Evolutionary conservation across 2,329 filamentous ascomycete genomes (phyloP).

Genomic region (Acrodontium crateriforme): DNA sequence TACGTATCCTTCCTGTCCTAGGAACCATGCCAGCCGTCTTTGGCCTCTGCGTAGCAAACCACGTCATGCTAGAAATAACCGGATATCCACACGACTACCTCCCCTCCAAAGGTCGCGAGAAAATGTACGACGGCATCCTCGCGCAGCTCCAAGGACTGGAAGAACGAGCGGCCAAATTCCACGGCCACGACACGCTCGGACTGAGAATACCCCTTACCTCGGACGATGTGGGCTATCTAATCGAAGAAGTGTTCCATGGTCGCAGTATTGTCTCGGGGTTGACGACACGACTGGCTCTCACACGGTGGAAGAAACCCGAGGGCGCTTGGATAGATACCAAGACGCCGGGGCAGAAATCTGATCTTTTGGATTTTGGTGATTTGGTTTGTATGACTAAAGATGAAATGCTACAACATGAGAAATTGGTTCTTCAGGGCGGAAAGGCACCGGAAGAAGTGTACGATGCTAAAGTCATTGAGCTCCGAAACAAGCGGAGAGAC

Average conservation of each 20-base stretch:
- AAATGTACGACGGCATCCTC: slow-evolving; percentile 79
- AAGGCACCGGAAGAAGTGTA: slow-evolving; percentile 62
- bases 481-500: slow-evolving; percentile 50
- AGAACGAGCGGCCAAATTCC: slow-evolving; percentile 53
- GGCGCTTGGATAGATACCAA: slow-evolving; percentile 50
- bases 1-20: slow-evolving; percentile 85
- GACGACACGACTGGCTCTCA: slow-evolving; percentile 62
- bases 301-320: slow-evolving; percentile 61
- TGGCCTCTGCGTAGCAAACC: slow-evolving; percentile 80
- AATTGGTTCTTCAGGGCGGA: slow-evolving; percentile 57
- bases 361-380: slow-evolving; percentile 54
- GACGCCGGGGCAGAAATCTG: slow-evolving; percentile 62
- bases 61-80: slow-evolving; percentile 68
- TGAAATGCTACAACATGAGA: slow-evolving; percentile 68
- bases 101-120: slow-evolving; percentile 68
- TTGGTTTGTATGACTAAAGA: slow-evolving; percentile 90
- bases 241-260: slow-evolving; percentile 79
- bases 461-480: slow-evolving; percentile 48
- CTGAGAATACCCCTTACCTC: slow-evolving; percentile 65
- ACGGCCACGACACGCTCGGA: slow-evolving; percentile 46
- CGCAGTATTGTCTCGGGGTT: slow-evolving; percentile 74
- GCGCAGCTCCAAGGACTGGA: slow-evolving; percentile 63
- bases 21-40: slow-evolving; percentile 98
- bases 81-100: slow-evolving; percentile 81
- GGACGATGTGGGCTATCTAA: slow-evolving; percentile 72